Base-by-base conservation (phyloP, 768 basidiomycete species). In the Naganishia kalamii region DNA sequence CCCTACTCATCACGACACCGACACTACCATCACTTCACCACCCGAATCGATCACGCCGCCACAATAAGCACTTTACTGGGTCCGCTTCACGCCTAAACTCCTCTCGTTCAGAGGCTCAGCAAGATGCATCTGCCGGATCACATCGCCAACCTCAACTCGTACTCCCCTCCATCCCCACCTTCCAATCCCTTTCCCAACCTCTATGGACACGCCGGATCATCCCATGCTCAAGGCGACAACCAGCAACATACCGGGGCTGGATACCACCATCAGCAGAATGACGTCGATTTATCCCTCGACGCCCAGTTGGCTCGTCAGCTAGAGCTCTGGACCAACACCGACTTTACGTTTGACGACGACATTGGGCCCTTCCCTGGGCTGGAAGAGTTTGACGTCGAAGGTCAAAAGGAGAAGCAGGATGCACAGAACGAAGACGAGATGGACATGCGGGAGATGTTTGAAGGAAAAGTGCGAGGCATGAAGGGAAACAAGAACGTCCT, bases 61-160 rank as follows among this genome's bases (percentile, higher is more conserved):
- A 44, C 7, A 44, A 32, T 19, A 35, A 52, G 4, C 21, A 4
- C 21, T 57, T 23, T 21, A 41, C 12, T 35, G 11, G 27, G 27
- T 41, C 40, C 48, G 29, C 48, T 8, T 25, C 48, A 5, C 23
- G 25, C 4, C 48, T 44, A 44, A n/a, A 23, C 13, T 50, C 29
- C 7, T 7, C 29, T 30, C 29, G 25, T 11, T 5, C 48, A 29
- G 48, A 8, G 11, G 21, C 12, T 40, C 35, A 57, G 5, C 50
- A 54, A 54, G 30, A 64, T 64, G 63, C 63, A 64, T 46, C 54
- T 68, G 0, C 66, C 66, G 19, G 52, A 52, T 17, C 66, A 68
- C 29, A 63, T 68, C 37, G 66, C 66, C 51, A 68, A 68, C 43
- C 62, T 68, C 37, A 68, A 68, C 29, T 60, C 64, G 6, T 64